Percentiles rank a stretch among this genome's conserved stretches.
Conservation (phyloP, 768 basidiomycete species). For the Mycena crocata region DNA sequence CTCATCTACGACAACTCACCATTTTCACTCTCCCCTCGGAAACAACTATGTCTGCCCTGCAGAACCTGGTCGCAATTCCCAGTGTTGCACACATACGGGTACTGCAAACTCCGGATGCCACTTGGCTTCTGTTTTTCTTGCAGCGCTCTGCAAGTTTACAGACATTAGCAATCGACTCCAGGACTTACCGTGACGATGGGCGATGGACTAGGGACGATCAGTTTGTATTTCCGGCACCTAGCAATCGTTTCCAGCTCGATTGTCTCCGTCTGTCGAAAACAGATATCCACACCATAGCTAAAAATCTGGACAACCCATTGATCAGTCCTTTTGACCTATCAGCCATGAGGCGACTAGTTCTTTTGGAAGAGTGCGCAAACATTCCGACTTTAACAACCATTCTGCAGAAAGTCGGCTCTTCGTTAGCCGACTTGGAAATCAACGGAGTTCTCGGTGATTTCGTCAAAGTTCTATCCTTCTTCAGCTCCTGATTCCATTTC, state of each 20-base stretch:
- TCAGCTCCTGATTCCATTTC: not conserved
- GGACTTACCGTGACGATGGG: not conserved
- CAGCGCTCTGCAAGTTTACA: conserved; percentile 1
- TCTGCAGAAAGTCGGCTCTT: not conserved
- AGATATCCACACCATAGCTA: not conserved
- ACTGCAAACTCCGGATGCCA: not conserved
- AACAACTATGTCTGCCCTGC: not conserved
- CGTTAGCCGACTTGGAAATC: not conserved
- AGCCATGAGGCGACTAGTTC: not conserved
- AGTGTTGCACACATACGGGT: conserved; percentile 2
- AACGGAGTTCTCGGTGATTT: not conserved
- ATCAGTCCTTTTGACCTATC: not conserved
- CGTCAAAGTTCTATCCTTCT: not conserved
- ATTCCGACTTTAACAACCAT: not conserved
- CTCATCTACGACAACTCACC: conserved; percentile 1
- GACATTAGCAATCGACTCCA: conserved; percentile 2
- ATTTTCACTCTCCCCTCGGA: conserved; percentile 16
- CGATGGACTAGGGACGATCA: not conserved
- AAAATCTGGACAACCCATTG: not conserved
- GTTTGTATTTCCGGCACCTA: not conserved
- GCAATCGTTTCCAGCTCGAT: conserved; percentile 1
- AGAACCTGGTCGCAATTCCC: conserved; percentile 7
- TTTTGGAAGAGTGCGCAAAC: not conserved
- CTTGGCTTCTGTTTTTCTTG: conserved; percentile 6
- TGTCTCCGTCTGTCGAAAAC: not conserved